A percentile compares a stretch with the other conserved stretches of the same genome.
phyloP scores from a whole-genome alignment of 2,329 filamentous ascomycete genomes.

The Cryphonectria nitschkei region DNA sequence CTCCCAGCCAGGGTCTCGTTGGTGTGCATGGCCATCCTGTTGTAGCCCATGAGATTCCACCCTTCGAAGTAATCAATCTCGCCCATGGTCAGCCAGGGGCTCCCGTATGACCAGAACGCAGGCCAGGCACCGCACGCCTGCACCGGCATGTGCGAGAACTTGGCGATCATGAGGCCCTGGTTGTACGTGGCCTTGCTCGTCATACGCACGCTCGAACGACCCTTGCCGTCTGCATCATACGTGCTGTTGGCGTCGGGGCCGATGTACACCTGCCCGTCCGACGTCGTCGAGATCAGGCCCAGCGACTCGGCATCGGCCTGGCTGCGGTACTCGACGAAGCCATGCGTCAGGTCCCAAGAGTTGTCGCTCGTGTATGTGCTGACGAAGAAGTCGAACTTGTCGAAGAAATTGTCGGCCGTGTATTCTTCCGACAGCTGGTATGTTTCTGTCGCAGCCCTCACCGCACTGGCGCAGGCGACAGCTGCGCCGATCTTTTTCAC shows the following conservation, averaged over 20 bases:
- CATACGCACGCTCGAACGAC: constrained; percentile 22
- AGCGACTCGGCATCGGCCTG: constrained; percentile 40
- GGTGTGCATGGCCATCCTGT: constrained; percentile 24
- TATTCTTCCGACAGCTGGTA: constrained; percentile 20
- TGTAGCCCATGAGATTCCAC: constrained; percentile 17
- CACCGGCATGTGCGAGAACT: constrained; percentile 23
- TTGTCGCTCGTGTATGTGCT: constrained; percentile 29
- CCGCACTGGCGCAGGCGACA: constrained; percentile 23
- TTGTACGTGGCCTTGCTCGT: constrained; percentile 22
- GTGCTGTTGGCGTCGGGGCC: constrained; percentile 18
- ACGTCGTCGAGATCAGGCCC: constrained; percentile 41
- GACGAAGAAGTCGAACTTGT: constrained; percentile 48
- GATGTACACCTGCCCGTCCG: constrained; percentile 28
- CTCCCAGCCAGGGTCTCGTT: constrained; percentile 14
- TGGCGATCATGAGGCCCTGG: constrained; percentile 22
- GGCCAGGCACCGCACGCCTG: constrained; percentile 27
- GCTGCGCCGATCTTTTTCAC: constrained; percentile 26
- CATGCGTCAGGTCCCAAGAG: constrained; percentile 61
- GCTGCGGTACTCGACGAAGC: constrained; percentile 62
- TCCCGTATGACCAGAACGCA: constrained; percentile 24
- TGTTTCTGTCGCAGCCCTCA: constrained; percentile 19
- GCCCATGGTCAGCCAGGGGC: constrained; percentile 22
- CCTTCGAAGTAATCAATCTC: constrained; percentile 24
- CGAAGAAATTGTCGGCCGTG: constrained; percentile 47
- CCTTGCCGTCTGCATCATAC: constrained; percentile 1